A percentile compares a stretch with the other conserved stretches of the same genome.
These are phyloP conservation scores for Colletotrichum sansevieriae DNA, from an alignment of 2,329 filamentous ascomycete species.

Conservation along the genomic window DNA sequence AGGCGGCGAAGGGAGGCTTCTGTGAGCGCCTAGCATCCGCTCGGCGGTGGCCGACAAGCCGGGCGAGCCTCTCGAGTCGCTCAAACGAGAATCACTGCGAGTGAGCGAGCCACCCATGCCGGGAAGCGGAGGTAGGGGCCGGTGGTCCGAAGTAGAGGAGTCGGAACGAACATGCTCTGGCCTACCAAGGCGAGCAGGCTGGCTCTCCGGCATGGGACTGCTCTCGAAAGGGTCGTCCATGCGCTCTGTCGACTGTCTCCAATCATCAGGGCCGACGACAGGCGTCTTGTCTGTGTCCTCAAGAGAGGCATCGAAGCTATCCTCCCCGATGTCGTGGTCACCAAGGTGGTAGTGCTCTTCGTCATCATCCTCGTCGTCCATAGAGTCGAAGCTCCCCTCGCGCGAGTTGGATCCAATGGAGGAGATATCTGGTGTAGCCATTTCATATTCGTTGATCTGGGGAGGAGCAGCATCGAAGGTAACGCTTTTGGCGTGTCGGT, in stretches of 20 bases:
- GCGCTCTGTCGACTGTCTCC: slow-evolving; percentile 72
- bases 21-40: slow-evolving; percentile 74
- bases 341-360: slow-evolving; percentile 64
- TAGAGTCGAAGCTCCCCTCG: slow-evolving; percentile 92
- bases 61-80: slow-evolving; percentile 67
- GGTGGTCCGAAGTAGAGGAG: slow-evolving; percentile 79
- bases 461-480: slow-evolving; percentile 96
- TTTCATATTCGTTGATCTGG: slow-evolving; percentile 97
- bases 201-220: slow-evolving; percentile 74
- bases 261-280: slow-evolving; percentile 96
- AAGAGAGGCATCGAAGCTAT: slow-evolving; percentile 95
- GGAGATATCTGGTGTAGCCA: slow-evolving; percentile 96
- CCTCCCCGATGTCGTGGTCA: slow-evolving; percentile 75
- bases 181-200: slow-evolving; percentile 59
- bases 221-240: slow-evolving; percentile 77
- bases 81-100: slow-evolving; percentile 63
- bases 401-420: slow-evolving; percentile 90
- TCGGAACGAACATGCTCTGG: slow-evolving; percentile 74
- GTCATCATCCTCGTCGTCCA: slow-evolving; percentile 74
- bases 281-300: slow-evolving; percentile 98
- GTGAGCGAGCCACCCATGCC: slow-evolving; percentile 61
- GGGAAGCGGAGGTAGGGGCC: slow-evolving; percentile 89
- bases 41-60: slow-evolving; percentile 80
- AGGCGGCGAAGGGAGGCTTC: slow-evolving; percentile 80
- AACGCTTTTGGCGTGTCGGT: slow-evolving; percentile 94